Conservation (phyloP, 768 basidiomycete species). For the Leccinum longicurvipes region DNA sequence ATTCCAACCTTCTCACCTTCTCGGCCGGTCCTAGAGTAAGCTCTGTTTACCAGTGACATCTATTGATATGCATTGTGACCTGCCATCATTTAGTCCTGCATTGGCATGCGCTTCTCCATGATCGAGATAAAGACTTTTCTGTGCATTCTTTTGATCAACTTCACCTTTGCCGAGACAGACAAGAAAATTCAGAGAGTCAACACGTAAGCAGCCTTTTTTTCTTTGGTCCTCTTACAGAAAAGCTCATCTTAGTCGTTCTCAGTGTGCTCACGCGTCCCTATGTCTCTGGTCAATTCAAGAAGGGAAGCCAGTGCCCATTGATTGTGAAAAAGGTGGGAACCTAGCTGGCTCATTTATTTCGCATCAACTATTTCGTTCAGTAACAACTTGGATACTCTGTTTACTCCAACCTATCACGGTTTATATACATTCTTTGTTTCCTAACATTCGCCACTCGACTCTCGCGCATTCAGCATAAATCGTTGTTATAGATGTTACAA, state of each 20-base stretch:
- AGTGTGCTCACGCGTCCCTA: conserved; percentile 70
- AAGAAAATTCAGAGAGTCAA: conserved; percentile 56
- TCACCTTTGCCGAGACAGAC: conserved; percentile 53
- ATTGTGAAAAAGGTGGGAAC: conserved; percentile 38
- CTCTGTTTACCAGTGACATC: conserved; percentile 3
- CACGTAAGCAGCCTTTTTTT: conserved; percentile 43
- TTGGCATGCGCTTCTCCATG: conserved; percentile 77
- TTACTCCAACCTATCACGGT: not conserved
- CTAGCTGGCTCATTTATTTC: not conserved
- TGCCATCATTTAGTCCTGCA: conserved; percentile 59
- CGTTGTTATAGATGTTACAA: not conserved
- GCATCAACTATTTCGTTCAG: not conserved
- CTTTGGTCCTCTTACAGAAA: not conserved
- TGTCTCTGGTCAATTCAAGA: conserved; percentile 46
- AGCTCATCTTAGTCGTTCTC: not conserved
- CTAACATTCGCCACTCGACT: not conserved
- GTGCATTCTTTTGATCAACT: conserved; percentile 65
- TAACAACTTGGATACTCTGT: too few species aligned
- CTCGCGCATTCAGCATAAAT: not conserved
- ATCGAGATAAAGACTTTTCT: conserved; percentile 82
- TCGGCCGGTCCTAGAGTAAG: conserved; percentile 79
- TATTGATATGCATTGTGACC: not conserved
- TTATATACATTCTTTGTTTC: not conserved
- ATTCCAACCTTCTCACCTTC: conserved; percentile 68
- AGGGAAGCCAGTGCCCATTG: conserved; percentile 64